A percentile compares a stretch with the other conserved stretches of the same genome.
Evolutionary conservation across 2,329 filamentous ascomycete species (phyloP).

Genomic region (Trichophyton mentagrophytes): DNA sequence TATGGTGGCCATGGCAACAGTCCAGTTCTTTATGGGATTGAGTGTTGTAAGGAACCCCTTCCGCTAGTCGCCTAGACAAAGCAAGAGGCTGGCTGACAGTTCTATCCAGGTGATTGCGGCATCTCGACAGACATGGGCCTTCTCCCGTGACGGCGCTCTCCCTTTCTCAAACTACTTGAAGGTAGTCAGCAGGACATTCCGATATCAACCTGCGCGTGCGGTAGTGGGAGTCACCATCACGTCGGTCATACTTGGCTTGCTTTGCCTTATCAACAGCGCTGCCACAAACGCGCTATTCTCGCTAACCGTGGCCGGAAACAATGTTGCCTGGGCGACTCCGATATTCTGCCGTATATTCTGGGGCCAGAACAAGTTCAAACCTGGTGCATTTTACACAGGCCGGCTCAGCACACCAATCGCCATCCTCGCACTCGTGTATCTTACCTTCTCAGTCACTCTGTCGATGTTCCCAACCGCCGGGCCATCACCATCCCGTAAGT

Average conservation of each 20-base stretch:
- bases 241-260: slow-evolving; percentile 42
- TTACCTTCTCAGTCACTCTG: slow-evolving; percentile 44
- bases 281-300: slow-evolving; percentile 49
- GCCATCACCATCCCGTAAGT: slow-evolving; percentile 38
- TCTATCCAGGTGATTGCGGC: slow-evolving; percentile 39
- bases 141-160: slow-evolving; percentile 49
- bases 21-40: slow-evolving; percentile 51
- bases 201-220: slow-evolving; percentile 46
- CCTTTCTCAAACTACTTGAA: slow-evolving; percentile 48
- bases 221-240: slow-evolving; percentile 43
- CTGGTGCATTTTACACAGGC: slow-evolving; percentile 49
- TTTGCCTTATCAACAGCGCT: slow-evolving; percentile 46
- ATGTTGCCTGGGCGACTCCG: slow-evolving; percentile 47
- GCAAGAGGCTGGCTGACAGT: not conserved
- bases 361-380: slow-evolving; percentile 45
- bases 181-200: slow-evolving; percentile 42
- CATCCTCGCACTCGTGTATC: slow-evolving; percentile 41
- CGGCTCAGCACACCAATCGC: slow-evolving; percentile 41
- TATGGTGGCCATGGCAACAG: slow-evolving; percentile 47
- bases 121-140: slow-evolving; percentile 51
- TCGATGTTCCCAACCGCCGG: slow-evolving; percentile 48
- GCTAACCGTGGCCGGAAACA: slow-evolving; percentile 47
- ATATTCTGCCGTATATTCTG: slow-evolving; percentile 47
- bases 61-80: too few species aligned
- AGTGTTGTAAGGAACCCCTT: slow-evolving; percentile 30